phyloP scores from a whole-genome alignment of 345 rosid genomes.

The Lumnitzera racemosa region DNA sequence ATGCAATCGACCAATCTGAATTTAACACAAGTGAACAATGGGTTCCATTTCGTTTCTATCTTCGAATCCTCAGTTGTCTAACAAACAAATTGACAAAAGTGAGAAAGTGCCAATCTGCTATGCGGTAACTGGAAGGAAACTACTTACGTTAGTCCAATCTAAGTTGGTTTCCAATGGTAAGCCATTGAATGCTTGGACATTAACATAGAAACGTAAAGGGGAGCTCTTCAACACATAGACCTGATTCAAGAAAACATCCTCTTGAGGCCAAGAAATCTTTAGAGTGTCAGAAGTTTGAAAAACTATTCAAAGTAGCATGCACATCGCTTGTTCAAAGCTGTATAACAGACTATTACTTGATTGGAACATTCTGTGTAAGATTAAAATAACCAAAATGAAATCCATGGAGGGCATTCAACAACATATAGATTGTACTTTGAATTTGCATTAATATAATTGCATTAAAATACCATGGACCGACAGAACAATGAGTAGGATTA shows the following conservation, averaged over 20 bases:
- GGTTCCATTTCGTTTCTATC: neutral
- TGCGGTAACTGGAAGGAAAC: neutral
- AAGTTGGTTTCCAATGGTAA: constrained; percentile 46
- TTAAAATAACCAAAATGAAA: too few relatives aligned
- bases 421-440: too few relatives aligned
- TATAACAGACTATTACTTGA: too few relatives aligned
- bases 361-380: too few relatives aligned
- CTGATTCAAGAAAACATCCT: constrained; percentile 22
- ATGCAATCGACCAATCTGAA: constrained; percentile 81
- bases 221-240: constrained; percentile 66
- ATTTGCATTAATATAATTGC: too few relatives aligned
- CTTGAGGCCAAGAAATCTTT: neutral
- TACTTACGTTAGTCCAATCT: constrained; percentile 79
- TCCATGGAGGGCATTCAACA: too few relatives aligned
- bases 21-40: constrained; percentile 4
- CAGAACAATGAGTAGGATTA: too few relatives aligned
- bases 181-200: constrained; percentile 42
- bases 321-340: too few relatives aligned
- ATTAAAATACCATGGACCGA: too few relatives aligned
- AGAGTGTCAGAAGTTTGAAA: neutral
- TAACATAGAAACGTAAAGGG: constrained; percentile 59
- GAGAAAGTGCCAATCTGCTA: neutral
- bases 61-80: neutral
- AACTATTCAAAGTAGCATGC: neutral
- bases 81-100: neutral